Evolutionary conservation across 495 filamentous ascomycete species (phyloP).

Genomic region (Xylaria nigripes): DNA sequence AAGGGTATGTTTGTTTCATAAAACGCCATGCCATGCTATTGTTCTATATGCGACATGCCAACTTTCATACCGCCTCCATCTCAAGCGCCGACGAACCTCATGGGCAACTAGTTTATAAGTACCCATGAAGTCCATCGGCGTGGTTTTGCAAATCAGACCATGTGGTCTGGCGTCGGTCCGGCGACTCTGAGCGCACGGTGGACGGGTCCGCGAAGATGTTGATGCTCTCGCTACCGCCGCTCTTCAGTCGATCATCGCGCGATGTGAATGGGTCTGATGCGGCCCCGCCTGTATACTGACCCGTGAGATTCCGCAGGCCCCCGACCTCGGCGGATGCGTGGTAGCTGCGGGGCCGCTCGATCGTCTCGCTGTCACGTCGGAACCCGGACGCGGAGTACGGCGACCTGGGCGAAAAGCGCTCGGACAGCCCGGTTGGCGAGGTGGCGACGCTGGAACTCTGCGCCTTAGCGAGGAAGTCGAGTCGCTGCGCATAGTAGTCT

Average conservation of each 20-base stretch:
- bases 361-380: constrained; percentile 18
- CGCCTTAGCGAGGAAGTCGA: constrained; percentile 33
- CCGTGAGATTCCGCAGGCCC: constrained; percentile 21
- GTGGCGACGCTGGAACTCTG: constrained; percentile 9
- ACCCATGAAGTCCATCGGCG: constrained; percentile 11
- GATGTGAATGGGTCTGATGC: constrained; percentile 20
- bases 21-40: not conserved
- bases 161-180: constrained; percentile 16
- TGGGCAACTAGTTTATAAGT: not conserved
- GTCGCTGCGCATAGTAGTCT: constrained; percentile 20
- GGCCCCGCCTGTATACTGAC: constrained; percentile 1
- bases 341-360: constrained; percentile 13
- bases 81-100: no score
- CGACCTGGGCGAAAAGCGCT: constrained; percentile 18
- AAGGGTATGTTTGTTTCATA: not conserved
- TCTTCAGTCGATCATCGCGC: constrained; percentile 40
- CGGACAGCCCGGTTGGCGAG: constrained; percentile 8
- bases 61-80: not conserved
- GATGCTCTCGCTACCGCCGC: constrained; percentile 53
- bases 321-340: constrained; percentile 22
- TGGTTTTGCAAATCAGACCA: constrained; percentile 23
- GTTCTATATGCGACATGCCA: not conserved
- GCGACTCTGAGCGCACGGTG: constrained; percentile 21
- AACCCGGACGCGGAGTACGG: constrained; percentile 16
- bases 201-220: constrained; percentile 60